phyloP scores from a whole-genome alignment of 768 basidiomycete genomes.

The Naganishia vaughanmartiniae region DNA sequence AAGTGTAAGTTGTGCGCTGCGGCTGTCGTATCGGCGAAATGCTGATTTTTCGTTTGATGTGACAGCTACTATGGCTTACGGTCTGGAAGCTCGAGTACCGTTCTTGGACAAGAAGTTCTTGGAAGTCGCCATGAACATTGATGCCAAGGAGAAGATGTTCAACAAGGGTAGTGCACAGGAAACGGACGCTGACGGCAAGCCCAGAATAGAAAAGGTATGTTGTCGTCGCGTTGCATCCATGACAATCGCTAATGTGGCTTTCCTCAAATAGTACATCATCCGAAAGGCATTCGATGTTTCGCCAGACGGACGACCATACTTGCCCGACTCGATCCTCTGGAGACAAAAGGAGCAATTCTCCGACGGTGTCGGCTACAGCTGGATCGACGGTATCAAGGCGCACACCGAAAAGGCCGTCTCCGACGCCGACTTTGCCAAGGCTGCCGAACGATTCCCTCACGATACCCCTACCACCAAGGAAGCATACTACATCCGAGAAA shows the following conservation, averaged over 20 bases:
- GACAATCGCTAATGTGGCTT: background rate
- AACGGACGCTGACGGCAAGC: slow-evolving; percentile 77
- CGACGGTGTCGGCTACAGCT: slow-evolving; percentile 96
- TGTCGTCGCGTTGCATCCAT: background rate
- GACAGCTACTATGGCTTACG: slow-evolving; percentile 98
- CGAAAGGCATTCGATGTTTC: slow-evolving; percentile 91
- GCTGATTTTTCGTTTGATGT: slow-evolving; percentile 1
- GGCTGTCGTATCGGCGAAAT: background rate
- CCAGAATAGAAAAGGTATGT: slow-evolving; percentile 89
- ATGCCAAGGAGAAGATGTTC: slow-evolving; percentile 85
- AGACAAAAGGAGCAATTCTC: slow-evolving; percentile 99
- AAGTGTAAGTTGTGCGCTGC: slow-evolving; percentile 64
- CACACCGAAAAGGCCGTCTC: slow-evolving; percentile 72
- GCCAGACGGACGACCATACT: slow-evolving; percentile 77
- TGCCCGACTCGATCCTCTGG: slow-evolving; percentile 93
- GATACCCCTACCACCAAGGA: slow-evolving; percentile 68
- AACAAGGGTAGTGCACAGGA: slow-evolving; percentile 71
- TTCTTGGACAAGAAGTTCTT: slow-evolving; percentile 97
- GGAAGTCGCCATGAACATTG: slow-evolving; percentile 85
- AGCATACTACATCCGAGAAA: slow-evolving; percentile 85
- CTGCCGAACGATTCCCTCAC: slow-evolving; percentile 80
- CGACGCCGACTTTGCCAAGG: slow-evolving; percentile 74
- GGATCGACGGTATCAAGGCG: slow-evolving; percentile 97
- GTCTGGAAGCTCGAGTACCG: slow-evolving; percentile 94
- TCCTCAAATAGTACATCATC: slow-evolving; percentile 71